phyloP scores from a whole-genome alignment of 192 early-diverging fungal species.

The Paraglomus occultum region DNA sequence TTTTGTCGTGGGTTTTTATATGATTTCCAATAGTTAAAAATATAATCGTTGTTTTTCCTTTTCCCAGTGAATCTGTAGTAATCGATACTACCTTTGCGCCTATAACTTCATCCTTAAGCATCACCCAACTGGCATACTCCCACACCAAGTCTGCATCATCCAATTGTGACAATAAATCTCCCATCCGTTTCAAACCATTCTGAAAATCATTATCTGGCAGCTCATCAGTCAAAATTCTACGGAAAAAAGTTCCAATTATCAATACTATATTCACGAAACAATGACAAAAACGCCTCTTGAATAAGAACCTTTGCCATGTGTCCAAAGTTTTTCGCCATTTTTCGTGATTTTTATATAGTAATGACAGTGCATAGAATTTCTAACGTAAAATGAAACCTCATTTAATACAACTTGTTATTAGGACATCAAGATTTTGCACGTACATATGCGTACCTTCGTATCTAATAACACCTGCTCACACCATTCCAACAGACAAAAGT shows the following conservation, averaged over 20 bases:
- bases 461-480: slow-evolving; percentile 48
- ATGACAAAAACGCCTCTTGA: background rate
- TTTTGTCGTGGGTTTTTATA: background rate
- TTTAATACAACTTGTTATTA: background rate
- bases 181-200: slow-evolving; percentile 42
- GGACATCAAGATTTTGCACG: background rate
- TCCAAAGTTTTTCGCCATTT: slow-evolving; percentile 51
- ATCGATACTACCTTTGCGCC: slow-evolving; percentile 43
- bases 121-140: slow-evolving; percentile 56
- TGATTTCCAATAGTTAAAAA: background rate
- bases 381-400: slow-evolving; percentile 20
- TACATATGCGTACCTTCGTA: slow-evolving; percentile 38
- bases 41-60: slow-evolving; percentile 2
- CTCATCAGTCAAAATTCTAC: slow-evolving; percentile 52
- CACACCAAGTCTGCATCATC: slow-evolving; percentile 38
- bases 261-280: background rate
- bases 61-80: slow-evolving; percentile 21
- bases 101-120: slow-evolving; percentile 38
- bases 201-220: slow-evolving; percentile 51
- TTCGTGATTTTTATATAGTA: slow-evolving; percentile 57
- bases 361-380: slow-evolving; percentile 59
- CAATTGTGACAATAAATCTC: slow-evolving; percentile 36
- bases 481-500: slow-evolving; percentile 46
- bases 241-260: background rate
- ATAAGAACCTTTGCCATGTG: slow-evolving; percentile 60